These are phyloP conservation scores for Leucoagaricus sp. DNA, from an alignment of 1,284 basidiomycete genomes.

Conservation along the genomic window DNA sequence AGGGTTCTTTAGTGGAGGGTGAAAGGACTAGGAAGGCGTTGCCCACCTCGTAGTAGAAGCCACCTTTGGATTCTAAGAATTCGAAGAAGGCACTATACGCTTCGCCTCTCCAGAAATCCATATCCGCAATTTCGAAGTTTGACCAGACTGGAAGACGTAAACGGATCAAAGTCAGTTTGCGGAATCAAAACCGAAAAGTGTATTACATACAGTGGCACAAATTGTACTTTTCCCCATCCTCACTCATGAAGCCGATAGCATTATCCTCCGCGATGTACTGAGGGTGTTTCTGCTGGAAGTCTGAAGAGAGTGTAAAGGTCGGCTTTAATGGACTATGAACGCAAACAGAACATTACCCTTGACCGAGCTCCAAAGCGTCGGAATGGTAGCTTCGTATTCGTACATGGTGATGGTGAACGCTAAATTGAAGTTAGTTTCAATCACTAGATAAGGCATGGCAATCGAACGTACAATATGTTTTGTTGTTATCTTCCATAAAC, in stretches of 20 bases:
- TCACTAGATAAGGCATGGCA: not conserved
- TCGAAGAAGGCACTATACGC: conserved; percentile 77
- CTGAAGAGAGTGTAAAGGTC: conserved; percentile 28
- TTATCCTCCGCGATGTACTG: conserved; percentile 67
- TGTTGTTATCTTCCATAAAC: conserved; percentile 74
- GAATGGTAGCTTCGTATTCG: conserved; percentile 75
- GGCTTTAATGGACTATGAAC: not conserved
- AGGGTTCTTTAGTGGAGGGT: too few relatives aligned
- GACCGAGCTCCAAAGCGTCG: conserved; percentile 71
- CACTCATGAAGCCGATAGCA: conserved; percentile 67
- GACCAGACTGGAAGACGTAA: conserved; percentile 56
- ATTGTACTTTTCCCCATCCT: conserved; percentile 72
- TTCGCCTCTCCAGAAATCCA: conserved; percentile 59
- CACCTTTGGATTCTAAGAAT: conserved; percentile 69
- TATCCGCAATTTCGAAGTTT: conserved; percentile 78
- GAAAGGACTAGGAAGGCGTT: not conserved
- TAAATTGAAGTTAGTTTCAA: conserved; percentile 7
- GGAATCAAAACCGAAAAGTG: not conserved
- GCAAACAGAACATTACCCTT: conserved; percentile 36
- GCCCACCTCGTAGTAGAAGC: conserved; percentile 76
- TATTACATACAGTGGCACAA: conserved; percentile 65
- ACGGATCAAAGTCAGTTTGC: not conserved
- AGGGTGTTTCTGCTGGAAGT: conserved; percentile 64
- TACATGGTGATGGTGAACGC: conserved; percentile 75
- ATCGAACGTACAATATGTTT: conserved; percentile 53